Base-by-base conservation (phyloP, 441 rosid species). In the Brassica balearica region DNA sequence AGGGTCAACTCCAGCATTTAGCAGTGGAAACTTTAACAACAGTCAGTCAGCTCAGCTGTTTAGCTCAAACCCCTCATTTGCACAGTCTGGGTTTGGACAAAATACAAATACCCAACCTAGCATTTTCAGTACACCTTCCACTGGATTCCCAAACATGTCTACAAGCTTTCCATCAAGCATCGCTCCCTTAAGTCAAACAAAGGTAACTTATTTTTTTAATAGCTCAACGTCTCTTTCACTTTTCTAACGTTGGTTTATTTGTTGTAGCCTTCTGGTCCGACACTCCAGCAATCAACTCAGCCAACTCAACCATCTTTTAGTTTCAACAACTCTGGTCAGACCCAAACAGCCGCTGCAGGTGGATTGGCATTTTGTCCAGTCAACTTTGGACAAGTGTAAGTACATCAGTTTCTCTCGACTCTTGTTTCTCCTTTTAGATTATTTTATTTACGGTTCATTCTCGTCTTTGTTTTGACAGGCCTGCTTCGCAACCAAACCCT, bases 1-100 rank as follows among this genome's bases (percentile, higher is more conserved):
- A 38, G 86, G 85, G 72, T 77, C 83, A 75, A 59, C 83, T 71
- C 73, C 92, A 8, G 69, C 88, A 62, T 89, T 94, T 80, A 84
- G 60, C 81, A 82, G 83, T 73, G 78, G 81, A 70, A 84, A 59
- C 71, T 84, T 92, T 77, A 72, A 77, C 25, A 85, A 83, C 81
- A 87, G 86, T 51, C 97, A 87, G 80, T 61, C 96, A 48, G 68
- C 97, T 68, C 79, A 87, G 9, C 77, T 91, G 75, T 96, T 88
- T 79, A 84, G 77, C 71, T 81, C 98, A 32, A 77, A 70, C 14
- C 80, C 91, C 58, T 65, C 88, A 43, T 73, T 80, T 41, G 84
- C 77, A 62, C 64, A 55, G 61, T 58, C 92, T 80, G 79, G 79
- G 60, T 88, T 87, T 74, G 89, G 86, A 64, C 92, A 81, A 72